Evolutionary conservation across 345 rosid genomes (phyloP).

Genomic region (Sonneratia alba): DNA sequence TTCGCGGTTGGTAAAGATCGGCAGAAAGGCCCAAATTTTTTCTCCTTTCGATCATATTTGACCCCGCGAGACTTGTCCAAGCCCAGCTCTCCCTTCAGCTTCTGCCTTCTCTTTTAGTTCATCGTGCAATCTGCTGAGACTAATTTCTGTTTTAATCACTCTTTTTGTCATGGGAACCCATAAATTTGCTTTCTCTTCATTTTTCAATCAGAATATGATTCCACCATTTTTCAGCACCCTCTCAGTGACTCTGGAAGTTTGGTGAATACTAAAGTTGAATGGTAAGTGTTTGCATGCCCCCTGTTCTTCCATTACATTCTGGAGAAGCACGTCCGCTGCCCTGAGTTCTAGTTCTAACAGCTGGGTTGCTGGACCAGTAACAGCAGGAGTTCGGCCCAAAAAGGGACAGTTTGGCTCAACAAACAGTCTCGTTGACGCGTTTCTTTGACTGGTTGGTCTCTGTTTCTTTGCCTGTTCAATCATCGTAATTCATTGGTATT

Average conservation of each 20-base stretch:
- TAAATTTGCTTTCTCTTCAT: background rate
- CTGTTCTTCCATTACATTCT: background rate
- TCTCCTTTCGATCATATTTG: background rate
- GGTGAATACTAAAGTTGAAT: background rate
- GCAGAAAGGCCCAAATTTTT: background rate
- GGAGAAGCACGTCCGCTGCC: background rate
- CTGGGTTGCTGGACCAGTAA: background rate
- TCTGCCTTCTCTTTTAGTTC: background rate
- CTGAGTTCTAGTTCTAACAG: background rate
- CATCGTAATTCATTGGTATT: background rate
- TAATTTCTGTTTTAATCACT: background rate
- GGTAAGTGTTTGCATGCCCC: background rate
- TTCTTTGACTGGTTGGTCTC: constrained; percentile 21
- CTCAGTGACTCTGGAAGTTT: background rate
- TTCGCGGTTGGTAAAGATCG: background rate
- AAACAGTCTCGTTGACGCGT: constrained; percentile 11
- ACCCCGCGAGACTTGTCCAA: background rate
- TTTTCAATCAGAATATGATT: background rate
- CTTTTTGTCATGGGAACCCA: background rate
- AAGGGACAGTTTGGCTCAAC: background rate
- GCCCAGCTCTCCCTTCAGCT: background rate
- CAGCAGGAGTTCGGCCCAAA: background rate
- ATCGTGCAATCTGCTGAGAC: background rate
- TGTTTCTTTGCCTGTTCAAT: constrained; percentile 4
- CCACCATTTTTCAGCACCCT: background rate